phyloP scores from a whole-genome alignment of 2,329 filamentous ascomycete genomes.

The Metarhizium guizhouense region DNA sequence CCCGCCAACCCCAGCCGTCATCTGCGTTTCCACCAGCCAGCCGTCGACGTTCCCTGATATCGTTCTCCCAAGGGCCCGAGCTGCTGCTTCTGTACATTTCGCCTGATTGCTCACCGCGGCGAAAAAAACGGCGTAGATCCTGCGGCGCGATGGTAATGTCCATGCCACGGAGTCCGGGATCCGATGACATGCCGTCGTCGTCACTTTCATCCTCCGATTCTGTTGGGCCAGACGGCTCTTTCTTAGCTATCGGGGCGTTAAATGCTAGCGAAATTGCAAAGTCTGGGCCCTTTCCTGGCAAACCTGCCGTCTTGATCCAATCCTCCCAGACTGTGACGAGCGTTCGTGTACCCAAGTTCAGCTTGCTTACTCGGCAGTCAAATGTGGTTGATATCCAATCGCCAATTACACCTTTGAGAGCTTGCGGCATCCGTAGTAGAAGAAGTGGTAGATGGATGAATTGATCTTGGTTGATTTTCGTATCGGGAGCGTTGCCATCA shows the following conservation, averaged over 20 bases:
- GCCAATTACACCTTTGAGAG: conserved; percentile 38
- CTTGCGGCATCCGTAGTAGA: conserved; percentile 45
- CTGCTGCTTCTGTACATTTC: conserved; percentile 1
- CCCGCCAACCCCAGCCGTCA: conserved; percentile 44
- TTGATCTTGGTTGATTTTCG: conserved; percentile 8
- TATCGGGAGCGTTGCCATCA: conserved; percentile 5
- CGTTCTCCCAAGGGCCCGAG: conserved; percentile 19
- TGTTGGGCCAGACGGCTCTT: background rate
- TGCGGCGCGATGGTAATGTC: conserved; percentile 42
- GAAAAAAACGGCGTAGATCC: conserved; percentile 38
- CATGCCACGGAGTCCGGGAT: conserved; percentile 30
- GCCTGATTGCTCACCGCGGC: conserved; percentile 23
- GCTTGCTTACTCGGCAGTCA: conserved; percentile 44
- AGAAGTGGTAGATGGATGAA: conserved; percentile 44
- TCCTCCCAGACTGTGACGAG: conserved; percentile 41
- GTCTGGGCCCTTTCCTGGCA: conserved; percentile 30
- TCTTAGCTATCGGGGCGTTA: conserved; percentile 25
- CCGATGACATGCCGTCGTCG: conserved; percentile 5
- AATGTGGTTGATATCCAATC: conserved; percentile 45
- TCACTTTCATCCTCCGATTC: conserved; percentile 12
- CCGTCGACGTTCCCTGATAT: conserved; percentile 30
- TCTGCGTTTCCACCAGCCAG: conserved; percentile 38
- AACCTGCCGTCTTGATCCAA: conserved; percentile 35
- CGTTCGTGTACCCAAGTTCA: conserved; percentile 41
- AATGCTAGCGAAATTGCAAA: conserved; percentile 44